These are phyloP conservation scores for Prunus yedoensis DNA, from an alignment of 331 rosid genomes.

Conservation along the genomic window DNA sequence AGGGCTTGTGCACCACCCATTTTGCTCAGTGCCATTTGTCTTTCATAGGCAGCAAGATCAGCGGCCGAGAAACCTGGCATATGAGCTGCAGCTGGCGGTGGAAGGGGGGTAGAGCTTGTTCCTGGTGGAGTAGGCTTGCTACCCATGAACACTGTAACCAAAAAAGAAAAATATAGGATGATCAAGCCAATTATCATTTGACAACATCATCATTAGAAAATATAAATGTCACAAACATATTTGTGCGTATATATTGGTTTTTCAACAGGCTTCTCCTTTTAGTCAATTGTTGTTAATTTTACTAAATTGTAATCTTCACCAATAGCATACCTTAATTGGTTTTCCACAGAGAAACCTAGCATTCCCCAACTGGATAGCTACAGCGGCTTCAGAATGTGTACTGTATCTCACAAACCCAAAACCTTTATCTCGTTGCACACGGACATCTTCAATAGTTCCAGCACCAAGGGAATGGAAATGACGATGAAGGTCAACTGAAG, in stretches of 20 bases:
- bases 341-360: conserved; percentile 74
- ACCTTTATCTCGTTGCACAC: conserved; percentile 91
- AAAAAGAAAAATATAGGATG: conserved; percentile 1
- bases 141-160: conserved; percentile 86
- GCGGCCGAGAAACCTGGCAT: conserved; percentile 51
- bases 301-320: background rate
- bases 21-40: conserved; percentile 70
- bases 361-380: conserved; percentile 84
- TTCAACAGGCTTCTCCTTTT: too few relatives aligned
- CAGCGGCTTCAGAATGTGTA: conserved; percentile 86
- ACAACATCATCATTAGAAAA: background rate
- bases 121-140: conserved; percentile 95
- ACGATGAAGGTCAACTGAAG: conserved; percentile 80
- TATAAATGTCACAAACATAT: background rate
- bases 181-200: background rate
- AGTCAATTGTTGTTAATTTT: background rate
- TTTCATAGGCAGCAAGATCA: conserved; percentile 64
- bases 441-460: conserved; percentile 80
- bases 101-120: conserved; percentile 75
- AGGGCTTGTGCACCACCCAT: conserved; percentile 71
- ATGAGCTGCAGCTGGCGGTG: conserved; percentile 59
- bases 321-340: conserved; percentile 67
- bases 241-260: too few relatives aligned
- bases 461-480: conserved; percentile 77
- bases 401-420: conserved; percentile 94